A percentile compares a stretch with the other conserved stretches of the same genome.
phyloP scores from a whole-genome alignment of 768 basidiomycete species.

The Lactarius evosmus region DNA sequence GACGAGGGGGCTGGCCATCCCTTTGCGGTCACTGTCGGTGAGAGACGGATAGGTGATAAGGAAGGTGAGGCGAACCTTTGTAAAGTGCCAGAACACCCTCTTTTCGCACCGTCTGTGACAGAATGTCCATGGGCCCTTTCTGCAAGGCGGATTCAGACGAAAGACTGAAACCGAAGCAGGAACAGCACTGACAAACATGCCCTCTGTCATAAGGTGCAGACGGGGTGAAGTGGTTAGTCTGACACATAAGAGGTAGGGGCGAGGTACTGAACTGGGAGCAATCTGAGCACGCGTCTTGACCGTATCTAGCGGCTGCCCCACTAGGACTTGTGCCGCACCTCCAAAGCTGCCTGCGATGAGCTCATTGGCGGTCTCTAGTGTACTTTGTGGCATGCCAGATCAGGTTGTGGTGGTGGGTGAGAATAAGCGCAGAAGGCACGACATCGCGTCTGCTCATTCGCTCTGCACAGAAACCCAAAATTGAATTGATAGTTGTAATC shows the following conservation, averaged over 20 bases:
- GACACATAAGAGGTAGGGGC: conserved; percentile 1
- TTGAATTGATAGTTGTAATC: conserved; percentile 1
- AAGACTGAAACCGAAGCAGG: background rate
- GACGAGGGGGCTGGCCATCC: conserved; percentile 86
- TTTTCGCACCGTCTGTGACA: conserved; percentile 70
- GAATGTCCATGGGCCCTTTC: conserved; percentile 94
- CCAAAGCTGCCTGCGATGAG: conserved; percentile 85
- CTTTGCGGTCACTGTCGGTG: conserved; percentile 37
- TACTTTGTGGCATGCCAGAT: conserved; percentile 15
- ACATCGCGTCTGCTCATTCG: background rate
- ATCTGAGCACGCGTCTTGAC: conserved; percentile 87
- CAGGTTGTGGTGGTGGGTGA: background rate
- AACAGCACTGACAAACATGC: conserved; percentile 75
- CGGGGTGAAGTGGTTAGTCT: conserved; percentile 13
- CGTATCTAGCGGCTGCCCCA: conserved; percentile 91
- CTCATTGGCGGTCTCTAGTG: conserved; percentile 66
- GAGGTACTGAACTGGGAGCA: conserved; percentile 61
- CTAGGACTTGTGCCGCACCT: conserved; percentile 92
- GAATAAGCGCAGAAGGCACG: background rate
- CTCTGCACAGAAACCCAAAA: background rate
- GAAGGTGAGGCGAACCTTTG: conserved; percentile 60
- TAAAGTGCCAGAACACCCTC: conserved; percentile 94
- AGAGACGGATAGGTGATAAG: background rate
- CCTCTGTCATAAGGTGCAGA: conserved; percentile 46
- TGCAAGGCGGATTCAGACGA: conserved; percentile 32